Base-by-base conservation (phyloP, 1,284 basidiomycete species). In the Naganishia albida region DNA sequence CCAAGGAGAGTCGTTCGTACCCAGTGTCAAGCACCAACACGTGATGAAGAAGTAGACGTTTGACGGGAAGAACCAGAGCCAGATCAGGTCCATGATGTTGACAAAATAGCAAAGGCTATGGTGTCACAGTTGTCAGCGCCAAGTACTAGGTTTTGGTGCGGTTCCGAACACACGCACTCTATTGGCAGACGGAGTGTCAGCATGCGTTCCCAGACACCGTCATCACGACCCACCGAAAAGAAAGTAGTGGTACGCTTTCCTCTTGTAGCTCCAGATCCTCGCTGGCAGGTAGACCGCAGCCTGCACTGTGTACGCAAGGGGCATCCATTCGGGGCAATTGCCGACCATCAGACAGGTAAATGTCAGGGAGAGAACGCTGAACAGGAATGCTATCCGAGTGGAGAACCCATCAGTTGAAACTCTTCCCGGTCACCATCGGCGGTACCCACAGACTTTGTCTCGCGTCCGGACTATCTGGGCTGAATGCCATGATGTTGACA, bases 381-480 rank as follows among this genome's bases (percentile, higher is more conserved):
- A 85, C 79, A 95, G 90, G 81, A 97, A 97, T 0, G 89, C 89
- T 67, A 90, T 56, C 73, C 70, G 20, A 68, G 62, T n/a, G 71
- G 44, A 20, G 4, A 20, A 16, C 10, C n/a, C 20, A 7, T 44
- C 15, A 62, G 49, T 20, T 26, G 10, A 15, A 2, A 10, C 10
- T 34, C 10, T 13, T 62, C 0, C 13, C 3, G 30, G 25, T 23
- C 0, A 63, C 26, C 30, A 8, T 43, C 7, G 38, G 23, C 34
- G 16, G 40, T 34, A 76, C 78, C 70, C 52, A 78, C 78, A 74
- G 26, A 81, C 82, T 78, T 94, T 94, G 72, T 93, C 91, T 62
- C 89, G 85, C n/a, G 90, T 93, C 30, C 92, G 85, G 38, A 96
- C 87, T 42, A 93, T 89, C 75, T 94, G 93, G 1, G 91, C 88